Conservation (phyloP, 768 basidiomycete genomes). For the Mrakia frigida region DNA sequence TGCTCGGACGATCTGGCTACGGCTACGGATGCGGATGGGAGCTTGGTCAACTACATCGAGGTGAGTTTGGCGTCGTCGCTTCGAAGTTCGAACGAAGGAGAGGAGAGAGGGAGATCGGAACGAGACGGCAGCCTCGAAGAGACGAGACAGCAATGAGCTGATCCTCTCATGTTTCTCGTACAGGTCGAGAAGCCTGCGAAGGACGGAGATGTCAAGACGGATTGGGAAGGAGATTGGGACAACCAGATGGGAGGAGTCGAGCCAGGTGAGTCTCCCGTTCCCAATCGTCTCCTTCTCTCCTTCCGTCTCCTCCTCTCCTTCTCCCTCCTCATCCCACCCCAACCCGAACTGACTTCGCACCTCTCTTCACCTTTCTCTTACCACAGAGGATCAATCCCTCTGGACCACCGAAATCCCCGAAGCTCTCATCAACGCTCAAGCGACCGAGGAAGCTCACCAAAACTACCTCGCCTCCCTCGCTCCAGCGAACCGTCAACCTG, state of each 20-base stretch:
- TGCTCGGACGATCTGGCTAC: slow-evolving; percentile 60
- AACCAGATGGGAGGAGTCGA: slow-evolving; percentile 18
- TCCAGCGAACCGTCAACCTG: slow-evolving; percentile 29
- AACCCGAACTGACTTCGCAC: too few relatives aligned
- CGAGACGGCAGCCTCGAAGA: too few relatives aligned
- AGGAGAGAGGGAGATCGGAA: too few relatives aligned
- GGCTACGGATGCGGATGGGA: slow-evolving; percentile 83
- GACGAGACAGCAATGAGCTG: too few relatives aligned
- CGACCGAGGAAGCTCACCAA: slow-evolving; percentile 61
- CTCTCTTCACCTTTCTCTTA: too few relatives aligned
- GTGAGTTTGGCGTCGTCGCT: too few relatives aligned
- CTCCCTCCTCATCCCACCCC: too few relatives aligned
- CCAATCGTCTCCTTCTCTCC: neutral
- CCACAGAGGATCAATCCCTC: slow-evolving; percentile 43
- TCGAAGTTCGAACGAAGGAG: too few relatives aligned
- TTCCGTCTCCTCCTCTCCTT: neutral
- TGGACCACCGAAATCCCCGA: slow-evolving; percentile 80
- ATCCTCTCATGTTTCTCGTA: too few relatives aligned
- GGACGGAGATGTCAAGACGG: slow-evolving; percentile 21
- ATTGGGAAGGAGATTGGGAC: slow-evolving; percentile 25
- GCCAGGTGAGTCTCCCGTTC: neutral
- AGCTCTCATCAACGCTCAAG: slow-evolving; percentile 70
- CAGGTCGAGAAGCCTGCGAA: slow-evolving; percentile 24
- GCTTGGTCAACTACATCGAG: slow-evolving; percentile 87
- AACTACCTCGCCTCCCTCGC: slow-evolving; percentile 20